Evolutionary conservation across 345 rosid species (phyloP), one percentile per base, ranked within the genome.

Genomic region (Eucalyptus urophylla): DNA sequence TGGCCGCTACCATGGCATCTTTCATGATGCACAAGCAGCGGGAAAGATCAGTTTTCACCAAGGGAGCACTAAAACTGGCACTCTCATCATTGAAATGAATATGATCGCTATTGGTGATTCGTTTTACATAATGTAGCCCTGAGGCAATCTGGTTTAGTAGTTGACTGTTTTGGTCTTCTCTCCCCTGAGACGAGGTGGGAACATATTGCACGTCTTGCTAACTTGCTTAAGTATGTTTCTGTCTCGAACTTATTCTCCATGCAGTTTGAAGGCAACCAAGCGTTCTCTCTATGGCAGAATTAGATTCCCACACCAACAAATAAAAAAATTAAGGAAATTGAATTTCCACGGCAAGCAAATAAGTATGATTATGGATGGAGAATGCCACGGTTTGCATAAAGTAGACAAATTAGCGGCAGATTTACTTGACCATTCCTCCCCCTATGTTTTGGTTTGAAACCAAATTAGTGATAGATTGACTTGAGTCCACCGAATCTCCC

Each of bases 1-100:
- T 97, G 90, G 97, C 97, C 8, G 93, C 95, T 14, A 91, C 94
- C 80, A 94, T 95, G 98, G 98, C 98, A 37, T 94, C 98, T 89
- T 96, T 95, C 88, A 97, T 96, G 54, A 95, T 97, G 86, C 98
- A 94, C 92, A 96, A 95, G 87, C 95, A 94, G 58, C 91, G 91
- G 89, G 92, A 94, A 90, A 93, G 90, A 88, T 94, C 95, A 6
- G 93, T 95, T 50, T 96, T 96, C 91, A 93, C 92, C 49, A 94
- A 54, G 90, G 95, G 97, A 86, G 96, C 97, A 53, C 90, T 95
- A 58, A 95, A 93, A 93, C 96, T 95, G 95, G 98, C 95, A 94
- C 53, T 54, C 72, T 53, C 45, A 21, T 31, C n/a, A 31, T 3
- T 88, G 14, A 44, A 67, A 72, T 33, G 10, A 33, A 17, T 33